These are phyloP conservation scores for Magnaporthiopsis poae DNA, from an alignment of 2,329 filamentous ascomycete genomes.

Conservation along the genomic window DNA sequence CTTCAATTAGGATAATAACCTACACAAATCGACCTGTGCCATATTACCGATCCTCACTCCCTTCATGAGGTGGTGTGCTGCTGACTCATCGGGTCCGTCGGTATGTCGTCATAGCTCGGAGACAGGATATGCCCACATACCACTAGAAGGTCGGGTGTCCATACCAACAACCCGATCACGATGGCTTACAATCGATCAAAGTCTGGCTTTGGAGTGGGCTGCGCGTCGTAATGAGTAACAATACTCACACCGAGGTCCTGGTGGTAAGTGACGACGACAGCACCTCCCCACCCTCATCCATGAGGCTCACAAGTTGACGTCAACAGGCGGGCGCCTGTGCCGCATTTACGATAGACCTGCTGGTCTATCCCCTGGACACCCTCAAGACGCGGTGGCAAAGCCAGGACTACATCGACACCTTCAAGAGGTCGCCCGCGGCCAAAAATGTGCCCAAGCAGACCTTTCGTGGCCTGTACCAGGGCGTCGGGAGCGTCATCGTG, in stretches of 20 bases:
- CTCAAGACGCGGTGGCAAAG: slow-evolving; percentile 80
- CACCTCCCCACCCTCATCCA: background rate
- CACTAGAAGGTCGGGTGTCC: background rate
- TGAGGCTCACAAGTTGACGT: background rate
- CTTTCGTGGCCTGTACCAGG: slow-evolving; percentile 74
- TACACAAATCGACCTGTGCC: too few species aligned
- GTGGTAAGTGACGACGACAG: slow-evolving; percentile 9
- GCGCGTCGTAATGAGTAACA: slow-evolving; percentile 11
- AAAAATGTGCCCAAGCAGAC: slow-evolving; percentile 28
- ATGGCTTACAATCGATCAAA: background rate
- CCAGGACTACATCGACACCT: slow-evolving; percentile 60
- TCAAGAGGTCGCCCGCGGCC: slow-evolving; percentile 33
- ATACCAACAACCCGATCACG: background rate
- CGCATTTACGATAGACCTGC: slow-evolving; percentile 74
- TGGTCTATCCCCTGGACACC: slow-evolving; percentile 82
- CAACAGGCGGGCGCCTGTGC: slow-evolving; percentile 70
- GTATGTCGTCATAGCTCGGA: too few species aligned
- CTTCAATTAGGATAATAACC: too few species aligned
- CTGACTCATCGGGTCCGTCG: too few species aligned
- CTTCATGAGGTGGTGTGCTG: too few species aligned
- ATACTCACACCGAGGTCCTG: slow-evolving; percentile 12
- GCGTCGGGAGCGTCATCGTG: slow-evolving; percentile 72
- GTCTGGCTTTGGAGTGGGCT: background rate
- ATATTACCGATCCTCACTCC: too few species aligned
- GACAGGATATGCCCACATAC: background rate